Evolutionary conservation across 176 grass and related monocot species (phyloP), one percentile per base, ranked within the genome.

Genomic region (Urochloa ruziziensis): DNA sequence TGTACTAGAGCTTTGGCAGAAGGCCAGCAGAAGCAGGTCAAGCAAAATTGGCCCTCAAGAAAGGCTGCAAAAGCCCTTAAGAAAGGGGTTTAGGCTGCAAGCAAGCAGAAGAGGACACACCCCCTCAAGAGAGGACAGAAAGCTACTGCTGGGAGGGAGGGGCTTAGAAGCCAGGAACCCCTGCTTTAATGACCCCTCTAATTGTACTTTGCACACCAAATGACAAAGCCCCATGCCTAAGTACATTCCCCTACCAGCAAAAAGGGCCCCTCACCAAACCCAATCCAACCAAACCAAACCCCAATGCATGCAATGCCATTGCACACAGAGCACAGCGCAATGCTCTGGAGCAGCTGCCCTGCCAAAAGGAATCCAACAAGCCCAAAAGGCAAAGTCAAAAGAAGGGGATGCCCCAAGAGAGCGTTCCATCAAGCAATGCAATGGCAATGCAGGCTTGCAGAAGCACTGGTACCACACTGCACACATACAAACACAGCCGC

Each of bases 301-400:
- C 67, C 86, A 40, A 83, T 15, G 88, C 88, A 90, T 84, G 82
- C 75, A 54, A 48, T 17, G 49, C 27, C 69, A 72, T 13, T 25
- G 67, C 42, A 71, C 78, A 75, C 59, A 63, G 32, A 23, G 29
- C 78, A 75, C 75, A 52, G 33, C 83, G 23, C 83, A 69, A 54
- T 60, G 52, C 83, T 74, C 70, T 49, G 37, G 44, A 29, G 44
- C 42, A 4, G 60, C 34, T 80, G 32, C 60, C 49, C 73, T 86
- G 84, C 74, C 89, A 83, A 87, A 87, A 83, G 84, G 89, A 90
- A 90, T 83, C 89, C 89, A 80, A 87, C 89, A 83, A 82, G 75
- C 80, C 70, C 79, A n/a, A 87, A 90, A 90, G 52, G 40, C 74
- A 27, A 74, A 67, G 88, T 90, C 88, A 86, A 86, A 90, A 90